Evolutionary conservation across 2,329 filamentous ascomycete species (phyloP), one percentile per base, ranked within the genome.

Genomic region (Metarhizium robertsii): DNA sequence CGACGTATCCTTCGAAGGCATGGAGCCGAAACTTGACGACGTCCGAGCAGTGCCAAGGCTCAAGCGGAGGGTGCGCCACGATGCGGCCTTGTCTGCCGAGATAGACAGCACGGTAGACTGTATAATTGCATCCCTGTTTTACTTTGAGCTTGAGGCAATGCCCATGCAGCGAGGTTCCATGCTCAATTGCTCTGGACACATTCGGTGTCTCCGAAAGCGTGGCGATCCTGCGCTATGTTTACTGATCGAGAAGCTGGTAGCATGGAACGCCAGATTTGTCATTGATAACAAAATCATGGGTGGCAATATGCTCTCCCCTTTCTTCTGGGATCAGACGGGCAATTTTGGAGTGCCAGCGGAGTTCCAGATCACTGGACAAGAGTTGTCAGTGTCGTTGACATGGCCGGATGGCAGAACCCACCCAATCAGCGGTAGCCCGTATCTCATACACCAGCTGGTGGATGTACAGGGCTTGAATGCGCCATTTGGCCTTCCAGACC

Each of bases 81-180:
- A 54, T 42, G 32, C 25, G 6, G 29, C 34, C 7, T 34, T 54
- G n/a, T 54, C 46, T 36, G 34, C 13, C 18, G 18, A 47, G 30
- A 40, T 54, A 25, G 53, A 54, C 34, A 20, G 49, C 30, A 34
- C 50, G 42, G 46, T 38, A 6, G 45, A 46, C 18, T 40, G 42
- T 36, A 48, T 54, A 13, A 50, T 54, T 54, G 53, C 53, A 11
- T 54, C 53, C 30, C 45, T 54, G 25, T 54, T 54, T 40, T 54
- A 54, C 32, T 54, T 50, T 32, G 53, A 54, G 38, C 53, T 54
- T 47, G 53, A 54, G 11, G 34, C 13, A 34, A 42, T 54, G 20
- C 53, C 53, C 7, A 29, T 32, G 29, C 47, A 49, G n/a, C 47
- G n/a, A 49, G 34, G 34, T 30, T 7, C 6, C 47, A 49, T 29